A percentile compares a stretch with the other conserved stretches of the same genome.
phyloP scores from a whole-genome alignment of 345 rosid species.

The Garcia nutans region DNA sequence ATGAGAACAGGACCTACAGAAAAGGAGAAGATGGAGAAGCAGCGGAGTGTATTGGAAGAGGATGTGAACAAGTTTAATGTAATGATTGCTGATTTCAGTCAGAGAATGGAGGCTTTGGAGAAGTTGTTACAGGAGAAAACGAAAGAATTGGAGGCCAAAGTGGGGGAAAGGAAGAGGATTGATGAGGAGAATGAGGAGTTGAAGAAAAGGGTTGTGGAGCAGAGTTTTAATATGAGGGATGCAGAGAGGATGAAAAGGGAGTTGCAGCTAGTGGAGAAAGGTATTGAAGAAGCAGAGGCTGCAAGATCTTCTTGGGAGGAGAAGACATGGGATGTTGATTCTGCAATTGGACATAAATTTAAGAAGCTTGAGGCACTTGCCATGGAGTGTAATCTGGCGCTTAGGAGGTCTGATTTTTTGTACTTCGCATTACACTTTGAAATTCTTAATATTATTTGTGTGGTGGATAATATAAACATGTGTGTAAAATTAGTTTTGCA shows the following conservation, averaged over 20 bases:
- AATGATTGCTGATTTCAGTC: conserved; percentile 48
- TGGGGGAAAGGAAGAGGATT: conserved; percentile 55
- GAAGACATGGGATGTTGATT: conserved; percentile 74
- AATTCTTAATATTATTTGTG: background rate
- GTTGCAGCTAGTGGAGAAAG: conserved; percentile 82
- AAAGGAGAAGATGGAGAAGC: conserved; percentile 55
- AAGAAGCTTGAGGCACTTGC: conserved; percentile 67
- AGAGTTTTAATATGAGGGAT: conserved; percentile 70
- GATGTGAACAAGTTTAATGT: conserved; percentile 67
- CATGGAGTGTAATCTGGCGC: conserved; percentile 74
- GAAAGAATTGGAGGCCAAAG: conserved; percentile 50
- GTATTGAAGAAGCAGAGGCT: conserved; percentile 56
- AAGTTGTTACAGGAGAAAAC: conserved; percentile 58
- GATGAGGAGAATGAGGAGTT: conserved; percentile 70
- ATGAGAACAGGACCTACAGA: conserved; percentile 54
- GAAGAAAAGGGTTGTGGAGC: conserved; percentile 65
- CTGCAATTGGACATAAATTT: conserved; percentile 41
- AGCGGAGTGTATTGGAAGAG: conserved; percentile 56
- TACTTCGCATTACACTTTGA: background rate
- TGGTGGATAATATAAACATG: background rate
- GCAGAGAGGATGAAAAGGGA: conserved; percentile 95
- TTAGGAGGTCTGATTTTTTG: conserved; percentile 47
- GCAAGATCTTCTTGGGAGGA: conserved; percentile 74
- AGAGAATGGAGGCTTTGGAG: conserved; percentile 41
- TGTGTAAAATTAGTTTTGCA: background rate